Base-by-base conservation (phyloP, 108 stramenopile genomes). In the Stephanodiscus triporus region DNA sequence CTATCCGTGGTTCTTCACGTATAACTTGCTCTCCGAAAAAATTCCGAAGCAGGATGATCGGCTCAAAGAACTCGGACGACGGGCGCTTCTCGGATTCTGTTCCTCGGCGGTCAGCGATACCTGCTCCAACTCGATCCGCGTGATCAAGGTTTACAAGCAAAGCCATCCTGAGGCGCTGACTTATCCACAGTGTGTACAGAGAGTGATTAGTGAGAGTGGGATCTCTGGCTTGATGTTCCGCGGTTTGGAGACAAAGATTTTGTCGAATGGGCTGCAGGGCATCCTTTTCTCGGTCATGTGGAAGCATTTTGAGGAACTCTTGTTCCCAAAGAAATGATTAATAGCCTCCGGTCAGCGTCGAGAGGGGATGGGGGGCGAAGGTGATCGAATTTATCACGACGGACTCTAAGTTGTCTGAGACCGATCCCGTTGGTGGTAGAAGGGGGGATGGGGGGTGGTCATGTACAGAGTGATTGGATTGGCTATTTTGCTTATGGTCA, bases 111-210 rank as follows among this genome's bases (percentile, higher is more conserved):
- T 99, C 27, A 87, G 84, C 56, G 98, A 99, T 82, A 98, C 97
- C 0, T 95, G 95, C 77, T 89, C 87, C 87, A 99, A 99, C 88
- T 93, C 91, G 9, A 98, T 99, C 82, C 96, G 99, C 40, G 97
- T 99, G 45, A 63, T 97, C 65, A 99, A 99, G 87, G 97, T 98
- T 0, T 98, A 98, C 90, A 99, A 98, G 77, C 99, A 99, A 78
- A 90, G 95, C 58, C 82, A 89, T 76, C 78, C 86, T 9, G 91
- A 92, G 74, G 84, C 91, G 56, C 43, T 98, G 63, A 81, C 95
- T 29, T 99, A 99, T 73, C 82, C 89, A 9, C 84, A 98, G 78
- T 96, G 95, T 42, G 91, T 98, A 27, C 77, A 59, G 29, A 86
- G 86, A 63, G 95, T 99, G 51, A 86, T 99, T 36, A 61, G 75